Conservation (phyloP, 1,139 yeast species). For the Nakaseomyces sp. region DNA sequence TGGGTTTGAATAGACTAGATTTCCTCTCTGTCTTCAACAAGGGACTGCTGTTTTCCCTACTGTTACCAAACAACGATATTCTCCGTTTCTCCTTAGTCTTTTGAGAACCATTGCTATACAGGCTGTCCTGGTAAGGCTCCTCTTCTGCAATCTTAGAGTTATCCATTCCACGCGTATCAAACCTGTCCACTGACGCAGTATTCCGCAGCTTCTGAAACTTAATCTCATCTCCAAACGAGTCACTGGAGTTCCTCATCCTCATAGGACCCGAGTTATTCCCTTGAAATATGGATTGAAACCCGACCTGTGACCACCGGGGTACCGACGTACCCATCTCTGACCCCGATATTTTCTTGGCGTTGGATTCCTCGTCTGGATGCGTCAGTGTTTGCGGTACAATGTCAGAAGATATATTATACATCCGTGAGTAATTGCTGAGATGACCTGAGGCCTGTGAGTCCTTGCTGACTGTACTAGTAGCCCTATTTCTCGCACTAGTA, state of each 20-base stretch:
- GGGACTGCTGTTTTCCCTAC: conserved; percentile 2
- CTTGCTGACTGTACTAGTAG: conserved; percentile 1
- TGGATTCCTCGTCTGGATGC: conserved; percentile 10
- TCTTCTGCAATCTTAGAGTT: conserved; percentile 5
- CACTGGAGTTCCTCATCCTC: conserved; percentile 7
- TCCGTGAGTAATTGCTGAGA: conserved; percentile 8
- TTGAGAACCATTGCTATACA: not conserved
- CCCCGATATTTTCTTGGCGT: conserved; percentile 8
- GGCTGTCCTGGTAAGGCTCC: conserved; percentile 4
- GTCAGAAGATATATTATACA: conserved; percentile 18
- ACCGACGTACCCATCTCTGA: conserved; percentile 11
- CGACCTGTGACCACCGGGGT: conserved; percentile 29
- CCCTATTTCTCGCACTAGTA: not conserved
- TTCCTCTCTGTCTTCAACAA: conserved; percentile 4
- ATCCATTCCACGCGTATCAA: not conserved
- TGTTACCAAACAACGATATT: conserved; percentile 6
- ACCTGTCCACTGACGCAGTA: not conserved
- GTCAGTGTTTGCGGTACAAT: conserved; percentile 19
- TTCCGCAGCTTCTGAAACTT: conserved; percentile 4
- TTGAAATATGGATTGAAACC: conserved; percentile 30
- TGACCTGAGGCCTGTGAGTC: conserved; percentile 1
- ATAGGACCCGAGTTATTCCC: conserved; percentile 9
- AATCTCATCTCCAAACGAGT: conserved; percentile 5
- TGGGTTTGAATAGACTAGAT: conserved; percentile 5
- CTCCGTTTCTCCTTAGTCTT: conserved; percentile 4